Percentiles rank a stretch among this genome's conserved stretches.
phyloP scores from a whole-genome alignment of 2,329 filamentous ascomycete genomes.

The Apiospora rasikravindrae region DNA sequence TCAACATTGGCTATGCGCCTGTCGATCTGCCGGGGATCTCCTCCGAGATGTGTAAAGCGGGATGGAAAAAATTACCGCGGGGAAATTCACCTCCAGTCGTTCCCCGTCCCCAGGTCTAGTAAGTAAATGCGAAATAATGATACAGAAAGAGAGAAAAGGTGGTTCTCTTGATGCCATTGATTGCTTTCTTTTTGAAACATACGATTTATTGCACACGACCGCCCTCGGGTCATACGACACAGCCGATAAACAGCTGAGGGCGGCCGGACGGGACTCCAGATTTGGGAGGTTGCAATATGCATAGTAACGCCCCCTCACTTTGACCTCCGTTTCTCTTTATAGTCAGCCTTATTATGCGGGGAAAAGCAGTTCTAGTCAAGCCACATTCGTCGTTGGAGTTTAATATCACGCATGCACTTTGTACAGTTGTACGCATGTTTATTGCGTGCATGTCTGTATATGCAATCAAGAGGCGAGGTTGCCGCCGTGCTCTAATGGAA shows the following conservation, averaged over 20 bases:
- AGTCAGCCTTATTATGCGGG: conserved; percentile 14
- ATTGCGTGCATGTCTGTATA: neutral
- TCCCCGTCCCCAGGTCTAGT: neutral
- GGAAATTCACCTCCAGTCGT: neutral
- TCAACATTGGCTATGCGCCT: neutral
- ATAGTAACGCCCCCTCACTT: neutral
- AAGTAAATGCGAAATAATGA: neutral
- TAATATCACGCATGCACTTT: neutral
- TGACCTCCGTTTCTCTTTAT: neutral
- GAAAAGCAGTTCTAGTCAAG: neutral
- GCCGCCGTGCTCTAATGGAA: neutral
- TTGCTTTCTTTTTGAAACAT: neutral
- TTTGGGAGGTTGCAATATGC: conserved; percentile 10
- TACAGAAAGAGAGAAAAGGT: neutral
- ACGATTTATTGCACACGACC: neutral
- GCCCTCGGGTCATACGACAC: conserved; percentile 1
- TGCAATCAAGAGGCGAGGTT: neutral
- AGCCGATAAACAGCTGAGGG: neutral
- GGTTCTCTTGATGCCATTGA: neutral
- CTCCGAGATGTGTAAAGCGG: conserved; percentile 7
- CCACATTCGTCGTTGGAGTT: neutral
- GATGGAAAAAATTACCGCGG: neutral
- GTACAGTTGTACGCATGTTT: neutral
- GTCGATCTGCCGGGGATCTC: conserved; percentile 12
- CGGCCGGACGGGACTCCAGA: neutral